A percentile compares a stretch with the other conserved stretches of the same genome.
Evolutionary conservation across 768 basidiomycete species (phyloP).

Genomic region (Fomitopsis serialis): DNA sequence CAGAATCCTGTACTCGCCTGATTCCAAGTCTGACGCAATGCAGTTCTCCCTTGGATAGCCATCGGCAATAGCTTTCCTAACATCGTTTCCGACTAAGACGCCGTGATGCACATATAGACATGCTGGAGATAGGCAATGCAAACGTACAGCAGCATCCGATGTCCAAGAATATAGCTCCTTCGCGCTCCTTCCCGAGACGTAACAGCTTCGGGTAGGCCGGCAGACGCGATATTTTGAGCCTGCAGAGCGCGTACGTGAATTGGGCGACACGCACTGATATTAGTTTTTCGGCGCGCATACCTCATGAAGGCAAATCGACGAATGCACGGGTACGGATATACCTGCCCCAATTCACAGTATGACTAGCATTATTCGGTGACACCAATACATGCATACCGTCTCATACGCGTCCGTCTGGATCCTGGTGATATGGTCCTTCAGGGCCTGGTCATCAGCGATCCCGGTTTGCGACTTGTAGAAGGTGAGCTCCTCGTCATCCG

Average conservation of each 20-base stretch:
- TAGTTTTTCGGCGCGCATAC: neutral
- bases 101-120: neutral
- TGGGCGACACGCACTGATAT: neutral
- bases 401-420: conserved; percentile 18
- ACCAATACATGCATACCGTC: too few relatives aligned
- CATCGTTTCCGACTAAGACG: conserved; percentile 23
- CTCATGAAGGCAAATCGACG: neutral
- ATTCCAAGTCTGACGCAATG: conserved; percentile 32
- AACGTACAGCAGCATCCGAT: conserved; percentile 36
- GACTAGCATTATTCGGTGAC: too few relatives aligned
- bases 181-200: conserved; percentile 28
- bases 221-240: conserved; percentile 6
- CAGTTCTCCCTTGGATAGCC: conserved; percentile 36
- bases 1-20: conserved; percentile 20
- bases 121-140: conserved; percentile 1
- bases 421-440: conserved; percentile 17
- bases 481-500: conserved; percentile 5
- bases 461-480: conserved; percentile 8
- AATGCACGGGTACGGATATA: conserved; percentile 2
- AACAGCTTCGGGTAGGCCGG: conserved; percentile 16
- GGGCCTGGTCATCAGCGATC: conserved; percentile 1
- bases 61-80: conserved; percentile 35
- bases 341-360: neutral
- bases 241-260: neutral
- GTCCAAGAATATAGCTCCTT: conserved; percentile 33